Base-by-base conservation (phyloP, 2,329 filamentous ascomycete species). In the Penicillium corylophilum region DNA sequence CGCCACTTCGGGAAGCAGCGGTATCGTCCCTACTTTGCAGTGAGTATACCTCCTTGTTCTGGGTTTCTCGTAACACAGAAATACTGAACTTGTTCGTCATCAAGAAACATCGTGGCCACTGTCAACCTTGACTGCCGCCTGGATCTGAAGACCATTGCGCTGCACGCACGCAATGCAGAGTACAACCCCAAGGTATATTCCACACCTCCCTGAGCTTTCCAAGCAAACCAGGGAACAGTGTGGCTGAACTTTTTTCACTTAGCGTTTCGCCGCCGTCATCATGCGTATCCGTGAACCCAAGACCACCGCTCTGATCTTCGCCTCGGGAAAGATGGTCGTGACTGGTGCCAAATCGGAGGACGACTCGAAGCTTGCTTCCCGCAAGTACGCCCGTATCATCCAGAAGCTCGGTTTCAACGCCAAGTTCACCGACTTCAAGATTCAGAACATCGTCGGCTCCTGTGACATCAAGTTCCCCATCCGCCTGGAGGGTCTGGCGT, bases 391-490 rank as follows among this genome's bases (percentile, higher is more conserved):
- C 47, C 92, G 94, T 68, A 97, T 99, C 75, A 97, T 99, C 66
- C 94, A 99, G 82, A 99, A 99, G 80, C 89, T 99, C 55, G 94
- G 94, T 57, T 99, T 99, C 82, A 96, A 96, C 64, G 93, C 94
- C 67, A 96, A 96, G 84, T 97, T 99, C 76, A 96, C 92, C 62
- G 94, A 99, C 74, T 99, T 99, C 80, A 99, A 97, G 84, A 99
- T 99, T 68, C 92, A 96, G 80, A 99, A 99, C 77, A 97, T 99
- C 60, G 94, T 99, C 62, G 94, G 94, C 60, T 96, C 91, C 54
- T 97, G 93, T 75, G 94, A 99, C 72, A 96, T 99, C 82, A 96
- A 96, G 82, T 99, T 99, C 78, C 94, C 94, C 48, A 96, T 99
- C 65, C 90, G 94, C 62, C 82, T 99, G 53, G 94, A 97, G 74